Evolutionary conservation across 108 stramenopile genomes (phyloP), one percentile per base, ranked within the genome.

Genomic region (Cyclotella cryptica): DNA sequence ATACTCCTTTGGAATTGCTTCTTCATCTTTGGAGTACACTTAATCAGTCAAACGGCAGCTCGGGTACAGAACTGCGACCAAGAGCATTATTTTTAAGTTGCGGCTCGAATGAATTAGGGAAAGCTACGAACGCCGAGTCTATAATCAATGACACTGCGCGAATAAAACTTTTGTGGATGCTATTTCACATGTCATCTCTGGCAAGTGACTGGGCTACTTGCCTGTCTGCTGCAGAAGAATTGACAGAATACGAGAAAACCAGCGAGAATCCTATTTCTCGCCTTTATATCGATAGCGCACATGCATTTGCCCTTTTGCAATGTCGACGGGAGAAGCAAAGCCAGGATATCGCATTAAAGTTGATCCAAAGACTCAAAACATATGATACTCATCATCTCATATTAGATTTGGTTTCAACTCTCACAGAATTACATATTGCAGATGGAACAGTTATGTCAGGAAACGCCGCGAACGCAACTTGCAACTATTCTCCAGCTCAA

Each of bases 121-220:
- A 22, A n/a, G 35, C 57, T 8, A 7, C 21, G 26, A 52, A 27
- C 28, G 46, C 39, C 10, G 40, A 21, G 19, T 14, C 21, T 46
- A 35, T 17, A 19, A 17, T 42, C 12, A 40, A 54, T 51, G n/a
- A 30, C 15, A 6, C 29, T 54, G 26, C 30, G 6, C 70, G 52
- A 52, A 69, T 46, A 9, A 54, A 55, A n/a, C 43, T 77, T 24
- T 66, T 84, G 3, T 84, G 83, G 83, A 81, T 65, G 75, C n/a
- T 81, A 40, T 84, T 77, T 45, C 70, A 84, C 52, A 69, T 75
- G 15, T 80, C 83, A 29, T 77, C 80, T 21, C 18, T 81, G 10
- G 67, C 79, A 0, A 58, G 63, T 64, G 83, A 84, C 29, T 71
- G 79, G 69, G 69, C 64, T n/a, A 84, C 79, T 5, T 84, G 83